Base-by-base conservation (phyloP, 192 early-diverging fungal genomes). In the Coemansia sp. region DNA sequence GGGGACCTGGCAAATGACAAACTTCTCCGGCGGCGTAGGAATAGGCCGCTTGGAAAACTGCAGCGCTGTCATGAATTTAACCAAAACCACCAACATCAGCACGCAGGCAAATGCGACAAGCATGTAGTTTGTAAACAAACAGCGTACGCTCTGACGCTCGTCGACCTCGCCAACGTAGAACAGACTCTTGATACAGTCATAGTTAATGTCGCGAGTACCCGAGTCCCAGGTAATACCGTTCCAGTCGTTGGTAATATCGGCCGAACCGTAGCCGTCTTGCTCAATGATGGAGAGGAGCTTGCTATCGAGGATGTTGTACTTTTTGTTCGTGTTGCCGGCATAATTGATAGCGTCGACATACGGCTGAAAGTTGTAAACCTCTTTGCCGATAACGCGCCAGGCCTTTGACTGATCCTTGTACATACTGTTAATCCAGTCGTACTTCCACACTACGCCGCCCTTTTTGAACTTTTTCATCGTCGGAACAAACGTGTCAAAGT, bases 1-100 rank as follows among this genome's bases (percentile, higher is more conserved):
- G 40, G 97, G 95, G 3, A 98, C 95, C 73, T 96, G 92, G 67
- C 91, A 92, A 75, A 98, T 94, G 47, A 97, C 90, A 85, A 96
- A 96, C 86, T 96, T 97, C 72, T 97, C 94, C 23, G 90, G 90
- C 67, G 93, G 91, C 70, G 96, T 92, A 5, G 92, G 90, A 8
- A 86, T 86, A 69, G 90, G 86, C 69, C 79, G 85, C 21, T 88
- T 73, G 21, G 85, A 82, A 13, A 96, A 91, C 62, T 93, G 92
- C 64, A 93, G 67, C 3, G 92, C 91, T 10, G 92, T 86, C 58
- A 93, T 73, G 82, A 94, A 94, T 76, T 93, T 92, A 62, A 91
- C 86, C 33, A 88, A 64, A 39, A 99, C 92, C 21, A 97, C 92
- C 35, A 88, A 63, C 17, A 91, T 90, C 69, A 97, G 77, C 26